phyloP scores from a whole-genome alignment of 495 filamentous ascomycete species.

The Talaromyces nanjingensis region DNA sequence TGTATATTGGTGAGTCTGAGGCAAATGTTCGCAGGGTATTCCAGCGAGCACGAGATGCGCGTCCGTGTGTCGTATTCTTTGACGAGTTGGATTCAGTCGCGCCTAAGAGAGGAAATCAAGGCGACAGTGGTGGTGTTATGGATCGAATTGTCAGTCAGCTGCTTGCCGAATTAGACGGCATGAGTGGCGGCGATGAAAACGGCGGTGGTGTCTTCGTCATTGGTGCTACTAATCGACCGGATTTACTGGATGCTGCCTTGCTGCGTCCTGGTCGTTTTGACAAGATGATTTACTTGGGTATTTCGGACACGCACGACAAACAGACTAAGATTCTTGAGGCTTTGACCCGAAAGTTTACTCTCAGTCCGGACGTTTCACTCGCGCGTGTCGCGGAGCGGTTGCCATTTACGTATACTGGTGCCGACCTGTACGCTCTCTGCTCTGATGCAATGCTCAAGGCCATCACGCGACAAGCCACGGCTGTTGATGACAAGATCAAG shows the following conservation, averaged over 20 bases:
- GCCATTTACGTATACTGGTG: slow-evolving; percentile 95
- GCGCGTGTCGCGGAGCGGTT: slow-evolving; percentile 64
- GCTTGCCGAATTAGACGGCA: slow-evolving; percentile 91
- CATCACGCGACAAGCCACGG: slow-evolving; percentile 79
- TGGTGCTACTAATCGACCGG: slow-evolving; percentile 91
- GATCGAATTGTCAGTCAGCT: slow-evolving; percentile 96
- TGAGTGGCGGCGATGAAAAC: slow-evolving; percentile 87
- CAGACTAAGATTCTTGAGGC: slow-evolving; percentile 92
- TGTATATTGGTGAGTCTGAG: slow-evolving; percentile 99
- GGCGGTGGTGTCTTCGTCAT: slow-evolving; percentile 93
- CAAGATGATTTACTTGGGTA: slow-evolving; percentile 97
- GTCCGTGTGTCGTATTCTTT: slow-evolving; percentile 98
- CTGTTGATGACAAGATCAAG: slow-evolving; percentile 79
- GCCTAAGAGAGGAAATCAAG: slow-evolving; percentile 95
- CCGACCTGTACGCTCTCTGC: slow-evolving; percentile 93
- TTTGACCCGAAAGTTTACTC: slow-evolving; percentile 86
- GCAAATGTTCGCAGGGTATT: slow-evolving; percentile 96
- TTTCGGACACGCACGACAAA: slow-evolving; percentile 94
- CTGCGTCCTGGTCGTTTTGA: slow-evolving; percentile 91
- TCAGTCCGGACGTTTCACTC: slow-evolving; percentile 70
- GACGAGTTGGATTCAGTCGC: slow-evolving; percentile 97
- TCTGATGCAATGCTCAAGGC: slow-evolving; percentile 99
- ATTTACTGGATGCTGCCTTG: slow-evolving; percentile 86
- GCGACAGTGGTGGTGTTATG: slow-evolving; percentile 98
- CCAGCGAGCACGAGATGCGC: slow-evolving; percentile 85